Percentiles rank a stretch among this genome's conserved stretches.
These are phyloP conservation scores for Tulasnella sp. DNA, from an alignment of 768 basidiomycete genomes.

Conservation along the genomic window DNA sequence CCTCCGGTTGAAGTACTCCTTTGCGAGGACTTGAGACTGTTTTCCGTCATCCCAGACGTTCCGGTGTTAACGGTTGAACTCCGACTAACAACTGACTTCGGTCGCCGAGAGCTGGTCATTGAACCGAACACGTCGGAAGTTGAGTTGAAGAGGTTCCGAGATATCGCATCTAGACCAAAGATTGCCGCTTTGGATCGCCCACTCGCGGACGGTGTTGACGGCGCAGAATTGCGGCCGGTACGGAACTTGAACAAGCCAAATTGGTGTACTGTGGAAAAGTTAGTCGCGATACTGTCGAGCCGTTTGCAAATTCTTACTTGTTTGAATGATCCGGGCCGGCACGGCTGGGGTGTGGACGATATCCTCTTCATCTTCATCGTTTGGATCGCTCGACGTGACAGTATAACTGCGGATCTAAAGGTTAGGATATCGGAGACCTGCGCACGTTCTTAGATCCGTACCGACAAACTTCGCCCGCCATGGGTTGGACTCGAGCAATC, in stretches of 20 bases:
- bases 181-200: slow-evolving; percentile 69
- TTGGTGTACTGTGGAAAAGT: slow-evolving; percentile 61
- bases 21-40: slow-evolving; percentile 66
- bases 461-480: slow-evolving; percentile 77
- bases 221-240: slow-evolving; percentile 70
- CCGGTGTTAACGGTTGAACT: slow-evolving; percentile 64
- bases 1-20: slow-evolving; percentile 67
- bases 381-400: slow-evolving; percentile 68
- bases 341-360: slow-evolving; percentile 74
- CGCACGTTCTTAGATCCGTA: slow-evolving; percentile 6
- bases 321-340: slow-evolving; percentile 71
- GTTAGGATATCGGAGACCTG: neutral
- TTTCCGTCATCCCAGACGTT: slow-evolving; percentile 50
- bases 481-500: slow-evolving; percentile 75
- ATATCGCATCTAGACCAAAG: slow-evolving; percentile 85
- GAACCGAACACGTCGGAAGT: slow-evolving; percentile 73
- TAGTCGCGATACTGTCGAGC: neutral
- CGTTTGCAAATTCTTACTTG: slow-evolving; percentile 52
- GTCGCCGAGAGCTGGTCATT: slow-evolving; percentile 56
- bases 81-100: slow-evolving; percentile 66
- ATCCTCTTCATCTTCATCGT: slow-evolving; percentile 73
- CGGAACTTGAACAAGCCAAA: slow-evolving; percentile 86
- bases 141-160: slow-evolving; percentile 77
- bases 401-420: slow-evolving; percentile 44
- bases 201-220: slow-evolving; percentile 73